These are phyloP conservation scores for Santalum album DNA, from an alignment of 164 flowering plant genomes.

Conservation along the genomic window DNA sequence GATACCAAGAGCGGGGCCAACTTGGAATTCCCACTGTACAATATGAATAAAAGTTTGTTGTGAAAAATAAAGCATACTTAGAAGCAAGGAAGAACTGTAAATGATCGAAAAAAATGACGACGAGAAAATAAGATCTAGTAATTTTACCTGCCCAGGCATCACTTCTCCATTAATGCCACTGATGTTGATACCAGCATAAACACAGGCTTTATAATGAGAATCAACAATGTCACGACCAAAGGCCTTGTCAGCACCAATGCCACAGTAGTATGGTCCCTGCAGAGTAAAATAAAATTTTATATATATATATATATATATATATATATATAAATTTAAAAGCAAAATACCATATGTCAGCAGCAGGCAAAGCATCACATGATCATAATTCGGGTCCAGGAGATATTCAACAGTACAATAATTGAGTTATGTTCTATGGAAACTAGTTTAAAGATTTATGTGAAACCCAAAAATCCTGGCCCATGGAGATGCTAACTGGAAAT, in stretches of 20 bases:
- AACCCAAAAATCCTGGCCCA: too few species aligned
- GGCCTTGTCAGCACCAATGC: conserved; percentile 48
- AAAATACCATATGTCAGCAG: background rate
- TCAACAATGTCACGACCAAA: conserved; percentile 55
- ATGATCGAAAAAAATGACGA: background rate
- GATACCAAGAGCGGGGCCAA: conserved; percentile 80
- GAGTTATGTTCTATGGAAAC: too few species aligned
- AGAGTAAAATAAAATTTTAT: background rate
- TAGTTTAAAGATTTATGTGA: too few species aligned
- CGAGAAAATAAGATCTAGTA: background rate
- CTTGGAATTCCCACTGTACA: conserved; percentile 90
- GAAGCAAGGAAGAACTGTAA: background rate
- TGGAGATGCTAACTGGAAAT: too few species aligned
- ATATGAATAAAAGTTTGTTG: background rate
- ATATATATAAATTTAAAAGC: background rate
- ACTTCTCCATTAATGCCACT: conserved; percentile 59
- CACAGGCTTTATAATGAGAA: conserved; percentile 54
- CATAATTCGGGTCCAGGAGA: too few species aligned
- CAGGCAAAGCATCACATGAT: too few species aligned
- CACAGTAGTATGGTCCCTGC: conserved; percentile 57
- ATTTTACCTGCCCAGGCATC: conserved; percentile 55
- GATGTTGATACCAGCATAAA: conserved; percentile 59
- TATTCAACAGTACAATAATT: too few species aligned
- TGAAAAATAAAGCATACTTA: background rate
- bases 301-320: background rate